A percentile compares a stretch with the other conserved stretches of the same genome.
phyloP scores from a whole-genome alignment of 768 basidiomycete genomes.

The Coprinopsis cinerea region DNA sequence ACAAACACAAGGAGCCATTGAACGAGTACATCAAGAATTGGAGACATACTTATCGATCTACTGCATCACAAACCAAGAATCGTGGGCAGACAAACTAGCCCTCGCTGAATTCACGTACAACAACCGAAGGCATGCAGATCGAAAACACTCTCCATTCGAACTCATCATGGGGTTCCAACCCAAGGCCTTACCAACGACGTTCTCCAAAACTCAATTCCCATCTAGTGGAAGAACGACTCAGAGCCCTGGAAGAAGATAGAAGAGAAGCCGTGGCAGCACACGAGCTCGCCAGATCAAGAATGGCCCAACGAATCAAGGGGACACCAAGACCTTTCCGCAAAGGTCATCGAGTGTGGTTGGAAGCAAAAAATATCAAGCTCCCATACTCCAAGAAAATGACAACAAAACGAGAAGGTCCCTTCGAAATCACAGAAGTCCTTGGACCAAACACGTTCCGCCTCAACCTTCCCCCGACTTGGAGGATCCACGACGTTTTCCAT shows the following conservation, averaged over 20 bases:
- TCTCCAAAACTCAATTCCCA: not conserved
- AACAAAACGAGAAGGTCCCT: slow-evolving; percentile 14
- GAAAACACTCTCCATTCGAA: slow-evolving; percentile 3
- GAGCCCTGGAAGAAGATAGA: slow-evolving; percentile 1
- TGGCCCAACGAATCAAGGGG: slow-evolving; percentile 6
- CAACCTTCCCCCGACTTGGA: slow-evolving; percentile 10
- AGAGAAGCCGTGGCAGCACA: slow-evolving; percentile 17
- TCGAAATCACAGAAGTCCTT: slow-evolving; percentile 13
- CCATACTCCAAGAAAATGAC: slow-evolving; percentile 14
- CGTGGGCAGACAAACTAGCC: slow-evolving; percentile 3
- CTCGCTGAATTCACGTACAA: slow-evolving; percentile 9
- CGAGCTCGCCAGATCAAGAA: slow-evolving; percentile 11
- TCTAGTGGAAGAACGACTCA: slow-evolving; percentile 1
- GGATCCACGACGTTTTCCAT: slow-evolving; percentile 16
- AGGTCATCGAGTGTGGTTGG: slow-evolving; percentile 16
- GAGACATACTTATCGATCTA: slow-evolving; percentile 7
- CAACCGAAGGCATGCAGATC: slow-evolving; percentile 2
- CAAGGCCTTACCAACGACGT: slow-evolving; percentile 1
- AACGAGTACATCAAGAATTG: slow-evolving; percentile 12
- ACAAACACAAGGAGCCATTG: slow-evolving; percentile 6
- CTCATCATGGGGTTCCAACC: slow-evolving; percentile 3
- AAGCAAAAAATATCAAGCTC: slow-evolving; percentile 11
- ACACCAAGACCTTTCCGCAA: slow-evolving; percentile 9
- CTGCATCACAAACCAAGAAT: not conserved
- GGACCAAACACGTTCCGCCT: slow-evolving; percentile 15